These are phyloP conservation scores for Lagenidium sp. DNA, from an alignment of 352 stramenopile genomes.

Conservation along the genomic window DNA sequence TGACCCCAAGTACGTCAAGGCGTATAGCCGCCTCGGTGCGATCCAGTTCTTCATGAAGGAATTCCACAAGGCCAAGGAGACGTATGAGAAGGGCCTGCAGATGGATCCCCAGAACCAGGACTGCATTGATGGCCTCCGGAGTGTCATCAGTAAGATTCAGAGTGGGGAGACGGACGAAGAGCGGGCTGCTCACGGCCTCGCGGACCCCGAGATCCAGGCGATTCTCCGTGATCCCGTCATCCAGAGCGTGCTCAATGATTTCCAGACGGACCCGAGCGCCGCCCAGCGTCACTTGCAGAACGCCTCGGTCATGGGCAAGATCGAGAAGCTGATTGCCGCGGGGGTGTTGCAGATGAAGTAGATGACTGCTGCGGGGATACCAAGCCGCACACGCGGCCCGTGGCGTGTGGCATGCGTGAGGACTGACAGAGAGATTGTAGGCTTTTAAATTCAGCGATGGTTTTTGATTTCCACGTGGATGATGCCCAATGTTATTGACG, in stretches of 20 bases:
- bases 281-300: constrained; percentile 93
- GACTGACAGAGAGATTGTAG: no score
- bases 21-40: constrained; percentile 96
- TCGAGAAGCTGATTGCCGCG: constrained; percentile 98
- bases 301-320: constrained; percentile 93
- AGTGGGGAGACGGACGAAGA: constrained; percentile 95
- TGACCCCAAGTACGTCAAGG: constrained; percentile 99
- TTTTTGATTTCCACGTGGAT: neutral
- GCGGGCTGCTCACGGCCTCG: constrained; percentile 95
- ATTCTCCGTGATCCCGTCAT: constrained; percentile 98
- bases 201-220: constrained; percentile 97
- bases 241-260: constrained; percentile 96
- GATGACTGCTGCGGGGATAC: constrained; percentile 1
- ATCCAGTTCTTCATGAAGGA: constrained; percentile 99
- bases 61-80: constrained; percentile 98
- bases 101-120: constrained; percentile 94
- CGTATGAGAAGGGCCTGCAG: constrained; percentile 94
- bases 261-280: constrained; percentile 92
- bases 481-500: no score
- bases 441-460: neutral
- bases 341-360: constrained; percentile 95
- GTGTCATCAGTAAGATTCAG: constrained; percentile 92
- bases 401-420: no score
- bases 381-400: no score
- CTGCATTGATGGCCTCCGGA: constrained; percentile 94